A percentile compares a stretch with the other conserved stretches of the same genome.
phyloP scores from a whole-genome alignment of 75 land plant species.

The Pinus tabuliformis region DNA sequence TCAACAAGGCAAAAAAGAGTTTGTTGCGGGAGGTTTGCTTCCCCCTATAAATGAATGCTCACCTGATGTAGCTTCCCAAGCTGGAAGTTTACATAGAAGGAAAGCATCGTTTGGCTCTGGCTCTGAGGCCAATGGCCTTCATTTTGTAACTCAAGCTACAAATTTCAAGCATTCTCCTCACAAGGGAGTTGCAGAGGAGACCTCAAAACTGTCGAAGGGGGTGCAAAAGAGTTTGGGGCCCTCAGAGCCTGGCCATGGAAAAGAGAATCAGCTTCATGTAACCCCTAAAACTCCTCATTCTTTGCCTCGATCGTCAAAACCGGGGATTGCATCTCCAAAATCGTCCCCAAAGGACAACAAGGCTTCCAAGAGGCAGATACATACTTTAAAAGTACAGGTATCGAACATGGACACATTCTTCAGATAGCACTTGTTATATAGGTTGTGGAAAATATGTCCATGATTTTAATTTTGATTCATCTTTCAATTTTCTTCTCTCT shows the following conservation, averaged over 20 bases:
- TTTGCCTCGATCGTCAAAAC: background rate
- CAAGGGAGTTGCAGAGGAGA: background rate
- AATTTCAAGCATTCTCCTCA: conserved; percentile 3
- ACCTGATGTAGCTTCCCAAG: background rate
- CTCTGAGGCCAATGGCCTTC: background rate
- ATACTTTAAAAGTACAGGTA: background rate
- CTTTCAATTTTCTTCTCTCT: conserved; percentile 1
- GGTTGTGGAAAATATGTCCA: background rate
- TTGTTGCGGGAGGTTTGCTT: conserved; percentile 9
- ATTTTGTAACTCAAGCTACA: background rate
- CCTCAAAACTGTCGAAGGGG: background rate
- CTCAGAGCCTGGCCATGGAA: conserved; percentile 5
- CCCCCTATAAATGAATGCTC: conserved; percentile 1
- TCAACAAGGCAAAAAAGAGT: conserved; percentile 2
- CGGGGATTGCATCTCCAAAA: background rate
- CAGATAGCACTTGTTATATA: background rate
- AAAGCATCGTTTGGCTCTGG: background rate
- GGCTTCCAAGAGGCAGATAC: background rate
- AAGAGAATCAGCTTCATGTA: conserved; percentile 5
- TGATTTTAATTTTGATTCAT: background rate
- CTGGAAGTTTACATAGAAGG: background rate
- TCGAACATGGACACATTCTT: background rate
- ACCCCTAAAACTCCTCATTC: background rate
- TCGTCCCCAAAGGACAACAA: background rate
- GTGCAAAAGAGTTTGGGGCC: background rate